Conservation (phyloP, 768 basidiomycete genomes). For the Auricularia heimuer region DNA sequence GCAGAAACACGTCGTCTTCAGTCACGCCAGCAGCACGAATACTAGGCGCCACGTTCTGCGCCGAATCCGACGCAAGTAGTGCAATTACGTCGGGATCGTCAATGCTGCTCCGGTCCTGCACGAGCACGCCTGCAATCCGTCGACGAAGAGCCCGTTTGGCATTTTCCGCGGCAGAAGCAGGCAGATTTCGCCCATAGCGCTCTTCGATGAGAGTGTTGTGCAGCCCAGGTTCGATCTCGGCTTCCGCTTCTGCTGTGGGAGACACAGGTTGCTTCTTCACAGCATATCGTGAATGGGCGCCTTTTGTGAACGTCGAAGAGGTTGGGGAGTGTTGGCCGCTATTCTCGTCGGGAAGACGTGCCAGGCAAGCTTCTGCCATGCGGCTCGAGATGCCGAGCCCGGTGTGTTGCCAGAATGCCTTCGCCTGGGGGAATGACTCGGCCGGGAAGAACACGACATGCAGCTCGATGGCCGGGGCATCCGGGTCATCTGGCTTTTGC, state of each 20-base stretch:
- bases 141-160: slow-evolving; percentile 85
- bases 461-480: slow-evolving; percentile 39
- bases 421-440: slow-evolving; percentile 53
- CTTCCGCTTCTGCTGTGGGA: slow-evolving; percentile 8
- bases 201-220: slow-evolving; percentile 79
- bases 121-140: slow-evolving; percentile 77
- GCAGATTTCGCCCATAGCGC: slow-evolving; percentile 85
- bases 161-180: slow-evolving; percentile 55
- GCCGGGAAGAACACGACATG: slow-evolving; percentile 74
- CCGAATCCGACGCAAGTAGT: slow-evolving; percentile 8
- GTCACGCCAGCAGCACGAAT: slow-evolving; percentile 55
- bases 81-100: slow-evolving; percentile 8
- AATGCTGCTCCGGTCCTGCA: slow-evolving; percentile 38
- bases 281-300: slow-evolving; percentile 51
- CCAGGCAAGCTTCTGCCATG: slow-evolving; percentile 71
- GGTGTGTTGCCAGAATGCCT: slow-evolving; percentile 94
- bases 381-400: slow-evolving; percentile 87
- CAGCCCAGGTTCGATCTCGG: slow-evolving; percentile 42
- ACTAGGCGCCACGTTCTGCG: slow-evolving; percentile 45
- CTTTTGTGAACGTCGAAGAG: slow-evolving; percentile 30
- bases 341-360: slow-evolving; percentile 46
- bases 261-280: slow-evolving; percentile 21
- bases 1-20: slow-evolving; percentile 85
- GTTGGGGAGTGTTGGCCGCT: slow-evolving; percentile 1
- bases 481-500: slow-evolving; percentile 27